Conservation (phyloP, 163 green algal species). For the Chlorella variabilis region DNA sequence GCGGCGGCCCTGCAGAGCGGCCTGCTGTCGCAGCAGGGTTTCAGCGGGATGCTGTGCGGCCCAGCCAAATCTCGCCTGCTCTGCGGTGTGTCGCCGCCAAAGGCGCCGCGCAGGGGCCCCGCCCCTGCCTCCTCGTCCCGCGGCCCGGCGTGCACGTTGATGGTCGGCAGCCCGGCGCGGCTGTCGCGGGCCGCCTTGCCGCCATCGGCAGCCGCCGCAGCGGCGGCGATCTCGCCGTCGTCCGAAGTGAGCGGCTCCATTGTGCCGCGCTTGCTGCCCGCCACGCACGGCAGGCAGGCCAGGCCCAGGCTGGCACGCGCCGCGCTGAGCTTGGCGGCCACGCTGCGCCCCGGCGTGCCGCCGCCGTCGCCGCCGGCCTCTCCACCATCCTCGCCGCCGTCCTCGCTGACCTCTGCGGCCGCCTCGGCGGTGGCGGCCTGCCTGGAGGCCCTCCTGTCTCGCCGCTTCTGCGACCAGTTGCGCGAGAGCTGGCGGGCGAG, state of each 20-base stretch:
- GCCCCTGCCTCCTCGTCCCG: not conserved
- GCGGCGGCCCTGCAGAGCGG: too few species aligned
- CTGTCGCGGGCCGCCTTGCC: not conserved
- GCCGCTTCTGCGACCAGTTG: not conserved
- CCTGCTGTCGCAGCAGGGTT: too few species aligned
- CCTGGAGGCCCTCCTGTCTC: not conserved
- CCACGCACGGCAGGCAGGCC: not conserved
- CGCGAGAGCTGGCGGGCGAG: not conserved
- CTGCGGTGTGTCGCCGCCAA: not conserved
- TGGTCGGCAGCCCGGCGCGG: not conserved
- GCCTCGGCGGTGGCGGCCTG: too few species aligned
- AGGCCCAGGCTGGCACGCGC: not conserved
- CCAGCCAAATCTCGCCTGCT: too few species aligned
- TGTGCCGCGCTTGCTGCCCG: not conserved
- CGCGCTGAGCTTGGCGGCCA: not conserved
- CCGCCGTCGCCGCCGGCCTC: too few species aligned
- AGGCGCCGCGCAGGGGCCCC: not conserved
- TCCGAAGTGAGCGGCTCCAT: not conserved
- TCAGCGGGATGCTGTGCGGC: too few species aligned
- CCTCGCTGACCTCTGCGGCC: not conserved
- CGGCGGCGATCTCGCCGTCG: not conserved
- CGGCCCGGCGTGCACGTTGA: not conserved
- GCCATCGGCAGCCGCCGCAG: not conserved
- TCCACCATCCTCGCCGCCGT: not conserved
- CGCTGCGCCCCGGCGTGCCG: not conserved